Evolutionary conservation across 2,329 filamentous ascomycete species (phyloP), one percentile per base, ranked within the genome.

Genomic region (Colletotrichum coccodes): DNA sequence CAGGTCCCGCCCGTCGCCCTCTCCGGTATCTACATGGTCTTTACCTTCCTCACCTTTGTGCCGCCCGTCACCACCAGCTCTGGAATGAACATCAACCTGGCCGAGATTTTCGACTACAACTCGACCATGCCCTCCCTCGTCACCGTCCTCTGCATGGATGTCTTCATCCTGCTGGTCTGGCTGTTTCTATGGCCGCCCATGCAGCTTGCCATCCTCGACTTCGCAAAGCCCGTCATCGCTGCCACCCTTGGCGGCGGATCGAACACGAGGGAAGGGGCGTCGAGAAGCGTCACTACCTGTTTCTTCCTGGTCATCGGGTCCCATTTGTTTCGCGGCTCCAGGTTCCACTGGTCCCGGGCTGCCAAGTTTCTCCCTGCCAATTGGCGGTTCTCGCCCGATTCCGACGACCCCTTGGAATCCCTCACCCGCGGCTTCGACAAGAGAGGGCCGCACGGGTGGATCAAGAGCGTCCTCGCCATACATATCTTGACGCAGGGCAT

Each of bases 211-310:
- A 92, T 95, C 66, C 86, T 98, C 73, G 95, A 98, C 78, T 87
- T 97, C 60, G 94, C 95, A 69, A 95, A 98, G 80, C 93, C 95
- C 67, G 94, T 97, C 77, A 97, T 98, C 76, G 95, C 95, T 67
- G 90, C 97, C 66, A 97, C 94, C 0, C 84, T 98, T 12, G 95
- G 95, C 71, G 95, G 94, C 69, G 94, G 94, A 68, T 92, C 90
- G 8, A 90, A 87, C 71, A 89, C 90, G 8, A 88, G 87, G 73
- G 88, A 91, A 69, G 90, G 91, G 59, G 90, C 91, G 5, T 90
- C 91, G 63, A 90, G 91, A 75, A 93, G 92, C 75, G 89, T 93
- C 53, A 85, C 92, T 58, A 88, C 91, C 46, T 94, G 91, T 77
- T 87, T 93, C 72, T 82, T 87, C 72, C 91, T 94, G 79, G 90